These are phyloP conservation scores for button mushroom (Agaricus bisporus) DNA, from an alignment of 768 basidiomycete species.

Conservation along the genomic window DNA sequence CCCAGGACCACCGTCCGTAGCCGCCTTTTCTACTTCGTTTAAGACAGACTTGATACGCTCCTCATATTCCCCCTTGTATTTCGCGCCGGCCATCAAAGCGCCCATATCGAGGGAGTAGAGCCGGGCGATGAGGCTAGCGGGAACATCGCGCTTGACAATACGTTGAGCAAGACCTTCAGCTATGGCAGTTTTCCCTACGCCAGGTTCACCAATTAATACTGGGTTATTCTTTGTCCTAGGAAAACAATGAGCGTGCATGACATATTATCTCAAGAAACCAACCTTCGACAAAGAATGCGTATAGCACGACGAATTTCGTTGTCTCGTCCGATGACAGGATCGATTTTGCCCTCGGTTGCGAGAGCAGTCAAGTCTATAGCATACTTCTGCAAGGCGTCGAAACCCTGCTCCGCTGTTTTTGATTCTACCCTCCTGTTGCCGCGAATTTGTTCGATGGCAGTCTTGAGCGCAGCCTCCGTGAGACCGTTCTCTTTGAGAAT, in stretches of 20 bases:
- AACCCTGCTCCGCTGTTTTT: slow-evolving; percentile 84
- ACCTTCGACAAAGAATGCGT: slow-evolving; percentile 79
- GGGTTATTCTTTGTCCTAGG: slow-evolving; percentile 92
- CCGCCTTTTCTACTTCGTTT: slow-evolving; percentile 87
- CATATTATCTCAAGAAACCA: slow-evolving; percentile 1
- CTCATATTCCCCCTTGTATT: slow-evolving; percentile 94
- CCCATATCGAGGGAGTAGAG: slow-evolving; percentile 92
- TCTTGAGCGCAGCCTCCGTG: slow-evolving; percentile 68
- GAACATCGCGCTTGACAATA: slow-evolving; percentile 91
- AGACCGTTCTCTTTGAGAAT: slow-evolving; percentile 72
- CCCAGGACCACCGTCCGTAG: slow-evolving; percentile 65
- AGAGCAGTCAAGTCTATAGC: slow-evolving; percentile 81
- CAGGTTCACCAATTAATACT: slow-evolving; percentile 92
- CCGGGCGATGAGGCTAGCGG: slow-evolving; percentile 62
- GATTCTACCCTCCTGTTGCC: slow-evolving; percentile 84
- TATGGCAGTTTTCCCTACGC: slow-evolving; percentile 94
- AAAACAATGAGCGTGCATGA: slow-evolving; percentile 15
- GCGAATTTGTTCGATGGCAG: slow-evolving; percentile 71
- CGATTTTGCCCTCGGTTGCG: slow-evolving; percentile 90
- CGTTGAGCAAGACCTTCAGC: slow-evolving; percentile 95
- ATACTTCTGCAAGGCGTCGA: slow-evolving; percentile 89
- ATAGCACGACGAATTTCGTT: slow-evolving; percentile 85
- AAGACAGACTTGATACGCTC: slow-evolving; percentile 92
- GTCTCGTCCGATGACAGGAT: slow-evolving; percentile 91
- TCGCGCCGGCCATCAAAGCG: slow-evolving; percentile 88